Conservation (phyloP, 2,329 filamentous ascomycete genomes). For the Ceratocystis alfenasii region DNA sequence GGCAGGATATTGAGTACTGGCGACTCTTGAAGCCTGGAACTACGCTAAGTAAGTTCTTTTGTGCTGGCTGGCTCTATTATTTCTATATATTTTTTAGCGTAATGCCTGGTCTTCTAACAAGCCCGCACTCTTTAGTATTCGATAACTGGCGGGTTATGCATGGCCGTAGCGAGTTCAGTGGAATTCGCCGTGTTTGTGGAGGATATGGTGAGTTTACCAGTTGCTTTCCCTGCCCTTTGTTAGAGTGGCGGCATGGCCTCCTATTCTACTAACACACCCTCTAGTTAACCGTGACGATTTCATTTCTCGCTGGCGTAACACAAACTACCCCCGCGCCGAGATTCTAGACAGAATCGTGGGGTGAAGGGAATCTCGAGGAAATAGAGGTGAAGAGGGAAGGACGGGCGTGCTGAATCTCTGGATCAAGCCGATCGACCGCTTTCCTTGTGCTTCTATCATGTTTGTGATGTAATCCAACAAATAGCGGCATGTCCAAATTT, state of each 20-base stretch:
- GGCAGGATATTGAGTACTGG: conserved; percentile 58
- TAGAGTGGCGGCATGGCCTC: neutral
- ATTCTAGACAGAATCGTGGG: conserved; percentile 27
- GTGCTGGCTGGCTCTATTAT: neutral
- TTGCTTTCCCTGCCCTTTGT: neutral
- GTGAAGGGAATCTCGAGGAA: neutral
- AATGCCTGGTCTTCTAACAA: neutral
- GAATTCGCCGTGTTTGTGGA: conserved; percentile 77
- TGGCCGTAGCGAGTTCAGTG: conserved; percentile 70
- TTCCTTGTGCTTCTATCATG: neutral
- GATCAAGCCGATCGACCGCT: neutral
- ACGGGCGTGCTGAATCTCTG: neutral
- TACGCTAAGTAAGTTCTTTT: conserved; percentile 51
- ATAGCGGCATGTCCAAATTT: too few relatives aligned
- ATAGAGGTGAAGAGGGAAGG: neutral
- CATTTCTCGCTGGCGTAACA: conserved; percentile 61
- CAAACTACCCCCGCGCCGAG: conserved; percentile 45
- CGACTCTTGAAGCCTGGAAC: conserved; percentile 69
- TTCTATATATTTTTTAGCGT: conserved; percentile 21
- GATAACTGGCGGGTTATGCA: conserved; percentile 95
- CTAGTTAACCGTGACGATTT: conserved; percentile 71
- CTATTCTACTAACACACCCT: conserved; percentile 5
- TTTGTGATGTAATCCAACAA: neutral
- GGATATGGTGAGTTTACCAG: conserved; percentile 59
- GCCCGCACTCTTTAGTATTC: conserved; percentile 49